These are phyloP conservation scores for Monosporascus sp. DNA, from an alignment of 2,329 filamentous ascomycete species.

Conservation along the genomic window DNA sequence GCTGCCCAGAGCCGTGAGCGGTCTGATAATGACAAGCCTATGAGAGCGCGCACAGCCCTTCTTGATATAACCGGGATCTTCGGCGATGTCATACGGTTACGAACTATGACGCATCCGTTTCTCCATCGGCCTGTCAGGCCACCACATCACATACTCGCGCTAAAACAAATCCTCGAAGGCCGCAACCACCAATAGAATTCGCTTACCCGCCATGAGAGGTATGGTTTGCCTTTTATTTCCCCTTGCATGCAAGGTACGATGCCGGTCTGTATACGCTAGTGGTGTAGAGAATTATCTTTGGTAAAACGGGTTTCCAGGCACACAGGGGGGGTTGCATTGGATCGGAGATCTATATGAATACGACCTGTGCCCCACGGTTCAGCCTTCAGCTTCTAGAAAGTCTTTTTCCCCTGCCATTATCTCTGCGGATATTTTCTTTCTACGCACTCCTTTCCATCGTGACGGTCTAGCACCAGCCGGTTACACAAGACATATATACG, in stretches of 20 bases:
- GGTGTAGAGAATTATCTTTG: too few relatives aligned
- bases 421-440: neutral
- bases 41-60: constrained; percentile 12
- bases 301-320: too few relatives aligned
- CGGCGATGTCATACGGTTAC: constrained; percentile 16
- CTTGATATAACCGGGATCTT: neutral
- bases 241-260: too few relatives aligned
- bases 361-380: neutral
- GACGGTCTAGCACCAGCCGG: neutral
- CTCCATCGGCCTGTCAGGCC: neutral
- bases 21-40: constrained; percentile 17
- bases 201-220: too few relatives aligned
- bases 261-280: too few relatives aligned
- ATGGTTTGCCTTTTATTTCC: too few relatives aligned
- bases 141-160: neutral
- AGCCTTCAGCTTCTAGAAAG: neutral
- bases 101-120: constrained; percentile 23
- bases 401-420: neutral
- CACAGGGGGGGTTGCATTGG: too few relatives aligned
- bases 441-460: neutral
- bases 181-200: too few relatives aligned
- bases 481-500: neutral
- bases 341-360: neutral
- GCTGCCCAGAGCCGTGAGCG: constrained; percentile 18
- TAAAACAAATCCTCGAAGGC: too few relatives aligned